These are phyloP conservation scores for Chrysoporthe cubensis DNA, from an alignment of 2,329 filamentous ascomycete genomes.

Conservation along the genomic window DNA sequence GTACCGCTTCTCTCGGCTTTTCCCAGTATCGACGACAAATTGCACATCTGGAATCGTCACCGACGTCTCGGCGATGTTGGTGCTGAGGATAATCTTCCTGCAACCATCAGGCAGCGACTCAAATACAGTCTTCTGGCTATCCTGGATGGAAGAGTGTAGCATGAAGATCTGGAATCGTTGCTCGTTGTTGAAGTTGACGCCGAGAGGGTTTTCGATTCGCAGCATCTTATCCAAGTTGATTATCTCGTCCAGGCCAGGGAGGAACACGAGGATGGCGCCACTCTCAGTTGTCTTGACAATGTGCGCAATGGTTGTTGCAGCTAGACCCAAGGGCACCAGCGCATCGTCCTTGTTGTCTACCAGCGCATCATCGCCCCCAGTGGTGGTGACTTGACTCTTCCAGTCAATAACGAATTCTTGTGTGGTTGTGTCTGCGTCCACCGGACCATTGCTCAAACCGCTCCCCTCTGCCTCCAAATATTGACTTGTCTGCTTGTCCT, in stretches of 20 bases:
- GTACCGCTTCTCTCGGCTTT: slow-evolving; percentile 42
- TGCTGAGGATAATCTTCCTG: slow-evolving; percentile 53
- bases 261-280: slow-evolving; percentile 53
- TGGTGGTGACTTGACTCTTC: background rate
- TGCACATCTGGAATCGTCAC: slow-evolving; percentile 56
- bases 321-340: slow-evolving; percentile 45
- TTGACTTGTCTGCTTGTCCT: background rate
- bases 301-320: slow-evolving; percentile 48
- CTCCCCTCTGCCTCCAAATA: slow-evolving; percentile 3
- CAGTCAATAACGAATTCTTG: slow-evolving; percentile 14
- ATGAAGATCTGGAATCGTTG: slow-evolving; percentile 46
- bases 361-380: background rate
- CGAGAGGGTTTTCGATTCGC: slow-evolving; percentile 37
- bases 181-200: slow-evolving; percentile 45
- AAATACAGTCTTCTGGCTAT: slow-evolving; percentile 47
- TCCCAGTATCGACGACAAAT: slow-evolving; percentile 53
- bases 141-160: slow-evolving; percentile 51
- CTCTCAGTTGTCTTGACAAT: slow-evolving; percentile 45
- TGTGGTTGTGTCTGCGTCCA: background rate
- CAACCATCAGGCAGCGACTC: slow-evolving; percentile 42
- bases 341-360: slow-evolving; percentile 7
- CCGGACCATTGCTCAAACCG: background rate
- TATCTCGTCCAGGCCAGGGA: slow-evolving; percentile 42
- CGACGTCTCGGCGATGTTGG: slow-evolving; percentile 55
- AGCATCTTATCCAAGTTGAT: slow-evolving; percentile 41